Base-by-base conservation (phyloP, 2,329 filamentous ascomycete genomes). In the Cladosporium sp. region DNA sequence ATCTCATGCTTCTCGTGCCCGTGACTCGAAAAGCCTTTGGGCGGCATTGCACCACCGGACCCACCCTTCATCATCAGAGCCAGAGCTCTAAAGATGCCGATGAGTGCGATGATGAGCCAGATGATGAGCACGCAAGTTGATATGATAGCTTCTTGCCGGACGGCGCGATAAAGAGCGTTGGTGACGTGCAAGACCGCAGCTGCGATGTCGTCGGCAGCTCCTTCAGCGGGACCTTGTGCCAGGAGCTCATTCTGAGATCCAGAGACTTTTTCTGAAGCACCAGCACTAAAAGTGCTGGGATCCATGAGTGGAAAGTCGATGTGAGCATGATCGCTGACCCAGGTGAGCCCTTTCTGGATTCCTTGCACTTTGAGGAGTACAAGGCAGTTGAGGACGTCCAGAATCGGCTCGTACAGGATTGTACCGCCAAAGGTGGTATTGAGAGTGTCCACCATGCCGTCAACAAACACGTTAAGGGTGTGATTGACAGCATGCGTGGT, bases 331-430 rank as follows among this genome's bases (percentile, higher is more conserved):
- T 97, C 85, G 63, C 87, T 82, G 9, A 95, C 87, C 92, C 92
- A 98, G 1, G 88, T 95, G n/a, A 97, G 77, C 10, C 87, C 93
- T 65, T 87, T 85, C 68, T 97, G 83, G 59, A 98, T 82, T 18
- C 84, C 81, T 59, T 87, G 83, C 57, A 97, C 79, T 74, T 97
- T 97, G 64, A 95, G 77, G 7, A 85, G 83, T 58, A 97, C 82
- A n/a, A 97, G 77, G 66, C 93, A 97, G 65, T 88, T 81, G 57
- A 96, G 79, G 33, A 96, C 82, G 41, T 88, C 85, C 63, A 83
- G 77, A 63, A 95, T 84, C 0, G 90, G 87, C 28, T 85, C 81
- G 59, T 89, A 80, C 41, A 95, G 83, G 40, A 91, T 72, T 0
- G 92, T 96, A 43, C 83, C 84, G 46, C 89, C 88, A 67, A 97